phyloP scores from a whole-genome alignment of 495 filamentous ascomycete species.

The Mycothermus thermophilus region DNA sequence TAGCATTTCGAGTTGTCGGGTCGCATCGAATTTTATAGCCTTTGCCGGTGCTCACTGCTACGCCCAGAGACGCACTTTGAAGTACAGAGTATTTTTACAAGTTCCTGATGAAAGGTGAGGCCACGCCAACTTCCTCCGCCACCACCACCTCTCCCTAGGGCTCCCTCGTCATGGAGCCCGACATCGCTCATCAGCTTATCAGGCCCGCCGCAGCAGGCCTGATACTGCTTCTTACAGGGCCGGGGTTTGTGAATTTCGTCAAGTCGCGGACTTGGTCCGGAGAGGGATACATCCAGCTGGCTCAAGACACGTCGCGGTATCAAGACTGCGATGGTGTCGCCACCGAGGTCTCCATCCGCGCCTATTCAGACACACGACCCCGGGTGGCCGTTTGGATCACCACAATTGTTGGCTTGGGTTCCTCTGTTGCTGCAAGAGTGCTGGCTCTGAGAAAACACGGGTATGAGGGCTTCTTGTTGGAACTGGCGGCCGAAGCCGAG shows the following conservation, averaged over 20 bases:
- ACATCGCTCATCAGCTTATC: slow-evolving; percentile 2
- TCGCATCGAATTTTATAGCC: too few relatives aligned
- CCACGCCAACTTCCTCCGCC: too few relatives aligned
- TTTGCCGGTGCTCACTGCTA: too few relatives aligned
- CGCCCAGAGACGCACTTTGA: too few relatives aligned
- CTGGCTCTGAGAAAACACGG: slow-evolving; percentile 6
- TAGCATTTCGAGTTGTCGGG: too few relatives aligned
- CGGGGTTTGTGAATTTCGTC: slow-evolving; percentile 1
- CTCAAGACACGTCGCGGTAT: slow-evolving; percentile 18
- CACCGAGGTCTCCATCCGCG: slow-evolving; percentile 33
- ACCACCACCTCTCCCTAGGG: too few relatives aligned
- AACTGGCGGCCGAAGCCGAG: slow-evolving; percentile 12
- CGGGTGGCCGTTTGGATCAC: slow-evolving; percentile 22
- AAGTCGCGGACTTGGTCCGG: not conserved
- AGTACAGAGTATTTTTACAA: too few relatives aligned
- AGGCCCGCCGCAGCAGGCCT: slow-evolving; percentile 1
- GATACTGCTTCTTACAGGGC: slow-evolving; percentile 7
- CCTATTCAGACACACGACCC: slow-evolving; percentile 27
- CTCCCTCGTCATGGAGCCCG: slow-evolving; percentile 5
- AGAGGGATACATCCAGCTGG: not conserved
- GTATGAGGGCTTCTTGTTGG: not conserved
- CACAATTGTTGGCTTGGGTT: slow-evolving; percentile 21
- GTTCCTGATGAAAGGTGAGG: too few relatives aligned
- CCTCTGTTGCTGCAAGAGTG: slow-evolving; percentile 14
- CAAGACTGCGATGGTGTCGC: slow-evolving; percentile 41